These are phyloP conservation scores for Pseudocercospora fijiensis DNA, from an alignment of 2,329 filamentous ascomycete genomes.

Conservation along the genomic window DNA sequence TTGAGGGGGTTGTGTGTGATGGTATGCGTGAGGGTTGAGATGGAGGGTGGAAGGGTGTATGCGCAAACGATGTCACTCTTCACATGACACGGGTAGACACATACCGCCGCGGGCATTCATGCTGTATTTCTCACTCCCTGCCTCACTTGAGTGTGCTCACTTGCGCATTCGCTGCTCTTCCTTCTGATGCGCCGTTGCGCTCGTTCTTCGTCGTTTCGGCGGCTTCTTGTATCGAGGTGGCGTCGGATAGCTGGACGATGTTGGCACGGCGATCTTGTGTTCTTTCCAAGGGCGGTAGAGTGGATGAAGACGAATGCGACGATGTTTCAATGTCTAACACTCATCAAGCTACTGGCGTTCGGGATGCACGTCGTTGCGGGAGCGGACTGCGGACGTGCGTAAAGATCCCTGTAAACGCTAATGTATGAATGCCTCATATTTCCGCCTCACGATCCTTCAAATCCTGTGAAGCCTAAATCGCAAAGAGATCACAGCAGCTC, in stretches of 20 bases:
- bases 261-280: background rate
- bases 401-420: background rate
- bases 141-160: background rate
- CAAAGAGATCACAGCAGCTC: background rate
- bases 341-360: background rate
- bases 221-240: background rate
- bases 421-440: background rate
- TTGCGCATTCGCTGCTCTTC: constrained; percentile 5
- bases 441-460: background rate
- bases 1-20: background rate
- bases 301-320: background rate
- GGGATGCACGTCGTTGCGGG: background rate
- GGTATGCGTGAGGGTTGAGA: background rate
- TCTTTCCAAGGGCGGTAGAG: background rate
- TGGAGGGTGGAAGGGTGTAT: background rate
- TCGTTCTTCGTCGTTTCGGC: background rate
- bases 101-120: constrained; percentile 20
- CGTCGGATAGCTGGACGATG: too few species aligned
- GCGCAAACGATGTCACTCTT: background rate
- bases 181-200: background rate
- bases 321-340: background rate
- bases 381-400: background rate
- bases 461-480: background rate
- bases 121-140: background rate
- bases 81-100: background rate